A percentile compares a stretch with the other conserved stretches of the same genome.
Evolutionary conservation across 495 filamentous ascomycete species (phyloP).

Genomic region (Penicillium daleae): DNA sequence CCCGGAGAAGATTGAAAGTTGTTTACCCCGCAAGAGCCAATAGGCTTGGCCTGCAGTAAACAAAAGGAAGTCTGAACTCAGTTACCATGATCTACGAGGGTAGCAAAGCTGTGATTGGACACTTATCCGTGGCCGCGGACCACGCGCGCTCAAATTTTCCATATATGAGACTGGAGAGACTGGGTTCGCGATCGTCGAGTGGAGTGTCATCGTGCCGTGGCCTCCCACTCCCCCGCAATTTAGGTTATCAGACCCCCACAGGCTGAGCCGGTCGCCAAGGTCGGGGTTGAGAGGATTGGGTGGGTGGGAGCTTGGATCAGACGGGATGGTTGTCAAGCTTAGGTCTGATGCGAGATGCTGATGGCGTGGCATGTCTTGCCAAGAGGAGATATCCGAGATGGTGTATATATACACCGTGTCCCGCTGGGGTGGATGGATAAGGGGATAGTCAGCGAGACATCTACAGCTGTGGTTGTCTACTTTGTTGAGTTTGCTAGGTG

Average conservation of each 20-base stretch:
- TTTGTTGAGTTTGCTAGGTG: background rate
- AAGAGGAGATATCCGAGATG: conserved; percentile 16
- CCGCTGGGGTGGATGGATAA: background rate
- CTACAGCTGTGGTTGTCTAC: background rate
- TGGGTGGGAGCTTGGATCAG: background rate
- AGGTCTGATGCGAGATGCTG: background rate
- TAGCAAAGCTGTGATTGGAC: background rate
- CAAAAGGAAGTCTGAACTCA: background rate
- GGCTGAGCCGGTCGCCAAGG: conserved; percentile 10
- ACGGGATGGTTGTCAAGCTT: background rate
- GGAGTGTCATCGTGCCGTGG: background rate
- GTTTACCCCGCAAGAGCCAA: conserved; percentile 1
- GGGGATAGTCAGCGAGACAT: background rate
- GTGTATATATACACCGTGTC: conserved; percentile 11
- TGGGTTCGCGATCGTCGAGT: background rate
- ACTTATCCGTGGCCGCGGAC: conserved; percentile 4
- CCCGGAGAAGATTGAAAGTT: background rate
- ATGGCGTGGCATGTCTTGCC: background rate
- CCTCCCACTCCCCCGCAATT: conserved; percentile 9
- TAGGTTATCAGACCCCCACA: conserved; percentile 5
- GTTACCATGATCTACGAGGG: background rate
- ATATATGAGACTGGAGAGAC: background rate
- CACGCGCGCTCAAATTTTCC: background rate
- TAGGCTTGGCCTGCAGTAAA: background rate
- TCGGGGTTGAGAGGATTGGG: conserved; percentile 16